Percentiles rank a stretch among this genome's conserved stretches.
Evolutionary conservation across 257 asterid genomes (phyloP).

Genomic region (Mitragyna speciosa): DNA sequence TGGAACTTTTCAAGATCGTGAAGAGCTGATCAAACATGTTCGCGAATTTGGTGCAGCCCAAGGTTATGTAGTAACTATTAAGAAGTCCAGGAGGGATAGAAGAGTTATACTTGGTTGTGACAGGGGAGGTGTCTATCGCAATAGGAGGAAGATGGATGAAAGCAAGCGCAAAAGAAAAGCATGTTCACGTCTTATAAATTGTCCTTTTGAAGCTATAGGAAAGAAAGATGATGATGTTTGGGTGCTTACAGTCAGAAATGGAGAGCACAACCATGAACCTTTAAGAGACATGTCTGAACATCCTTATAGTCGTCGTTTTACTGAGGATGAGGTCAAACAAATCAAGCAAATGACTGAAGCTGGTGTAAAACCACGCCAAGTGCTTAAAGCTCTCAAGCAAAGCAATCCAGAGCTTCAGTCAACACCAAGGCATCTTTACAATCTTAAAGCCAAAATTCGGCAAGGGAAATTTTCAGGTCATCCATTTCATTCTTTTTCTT

Average conservation of each 20-base stretch:
- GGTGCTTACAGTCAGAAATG: constrained; percentile 45
- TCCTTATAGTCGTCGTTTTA: constrained; percentile 48
- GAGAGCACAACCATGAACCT: constrained; percentile 53
- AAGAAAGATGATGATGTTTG: constrained; percentile 49
- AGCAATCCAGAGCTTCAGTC: constrained; percentile 47
- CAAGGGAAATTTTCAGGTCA: constrained; percentile 50
- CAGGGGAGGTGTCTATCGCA: constrained; percentile 48
- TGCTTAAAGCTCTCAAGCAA: constrained; percentile 45
- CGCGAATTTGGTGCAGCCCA: constrained; percentile 48
- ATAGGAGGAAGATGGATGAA: constrained; percentile 42
- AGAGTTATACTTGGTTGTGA: constrained; percentile 58
- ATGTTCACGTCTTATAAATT: constrained; percentile 48
- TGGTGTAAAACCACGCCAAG: constrained; percentile 43
- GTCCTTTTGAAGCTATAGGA: constrained; percentile 52
- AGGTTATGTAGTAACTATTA: constrained; percentile 49
- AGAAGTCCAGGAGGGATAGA: constrained; percentile 48
- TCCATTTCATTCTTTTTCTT: not conserved
- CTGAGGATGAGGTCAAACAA: constrained; percentile 40
- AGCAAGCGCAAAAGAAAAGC: constrained; percentile 47
- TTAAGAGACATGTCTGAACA: constrained; percentile 51
- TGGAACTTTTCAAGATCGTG: constrained; percentile 48
- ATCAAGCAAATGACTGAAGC: constrained; percentile 52
- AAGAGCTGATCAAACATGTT: constrained; percentile 41
- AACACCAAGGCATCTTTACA: constrained; percentile 52
- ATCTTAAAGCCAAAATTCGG: constrained; percentile 49